Base-by-base conservation (phyloP, 768 basidiomycete genomes). In the Ephemerocybe angulata region DNA sequence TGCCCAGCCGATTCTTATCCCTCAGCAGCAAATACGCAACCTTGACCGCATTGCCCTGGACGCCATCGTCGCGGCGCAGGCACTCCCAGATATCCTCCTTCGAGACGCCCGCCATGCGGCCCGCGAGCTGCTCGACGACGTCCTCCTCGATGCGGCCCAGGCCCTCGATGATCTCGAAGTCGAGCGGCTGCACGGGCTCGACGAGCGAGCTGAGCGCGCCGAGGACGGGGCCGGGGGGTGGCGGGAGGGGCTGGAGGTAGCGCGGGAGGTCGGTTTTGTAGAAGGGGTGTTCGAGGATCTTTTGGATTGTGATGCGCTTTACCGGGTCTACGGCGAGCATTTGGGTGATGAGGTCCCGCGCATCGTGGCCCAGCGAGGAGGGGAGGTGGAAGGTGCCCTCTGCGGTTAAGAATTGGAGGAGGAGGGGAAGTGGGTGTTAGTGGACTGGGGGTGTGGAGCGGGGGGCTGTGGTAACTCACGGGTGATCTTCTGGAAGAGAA, bases 281-380 rank as follows among this genome's bases (percentile, higher is more conserved):
- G 78, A 93, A 99, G 0, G 93, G 88, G 63, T 95, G 89, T 44
- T 87, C 79, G 2, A 90, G 85, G 62, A 99, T 97, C 63, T 97
- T 93, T 30, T 88, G 83, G 17, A 98, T 83, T 0, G 94, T 98
- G 62, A 96, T 94, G 40, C 97, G 89, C 68, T 93, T 94, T 59
- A 98, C 82, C 12, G 95, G 94, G 71, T 98, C 95, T 24, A 96
- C 90, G 22, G 85, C 86, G 33, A 98, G 86, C 95, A 99, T 98
- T 31, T 85, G 76, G 25, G 81, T 80, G 63, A 98, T 90, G 48
- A 99, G 82, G 38, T 78, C 78, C 51, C 80, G 81, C 0, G 95
- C 91, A 47, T 95, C 90, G 1, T 76, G 67, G 0, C 90, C 87
- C 2, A 98, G 79, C 63, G 88, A 83, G 19, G 77, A 75, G 0